A percentile compares a stretch with the other conserved stretches of the same genome.
Evolutionary conservation across 257 asterid genomes (phyloP).

Genomic region (Lycium barbarum): DNA sequence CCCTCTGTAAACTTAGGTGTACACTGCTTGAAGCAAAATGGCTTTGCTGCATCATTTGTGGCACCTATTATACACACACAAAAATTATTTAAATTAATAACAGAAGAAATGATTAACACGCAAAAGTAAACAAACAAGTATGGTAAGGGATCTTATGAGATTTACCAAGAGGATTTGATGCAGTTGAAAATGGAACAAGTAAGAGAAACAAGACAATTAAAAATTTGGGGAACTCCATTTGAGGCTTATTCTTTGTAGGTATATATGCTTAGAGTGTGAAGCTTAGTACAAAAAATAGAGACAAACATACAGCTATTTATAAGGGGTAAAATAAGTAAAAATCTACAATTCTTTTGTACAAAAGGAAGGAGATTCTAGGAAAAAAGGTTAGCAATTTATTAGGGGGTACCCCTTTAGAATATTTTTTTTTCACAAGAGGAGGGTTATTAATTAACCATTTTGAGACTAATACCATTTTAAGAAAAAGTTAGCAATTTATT

Average conservation of each 20-base stretch:
- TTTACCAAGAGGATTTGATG: not conserved
- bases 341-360: not conserved
- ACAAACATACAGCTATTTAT: not conserved
- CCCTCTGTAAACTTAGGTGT: not conserved
- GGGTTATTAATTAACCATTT: too few relatives aligned
- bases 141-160: not conserved
- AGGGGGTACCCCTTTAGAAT: not conserved
- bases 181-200: constrained; percentile 3
- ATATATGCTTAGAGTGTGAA: not conserved
- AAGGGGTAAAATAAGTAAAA: not conserved
- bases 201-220: not conserved
- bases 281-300: not conserved
- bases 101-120: too few relatives aligned
- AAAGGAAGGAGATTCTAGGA: not conserved
- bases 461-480: too few relatives aligned
- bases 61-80: not conserved
- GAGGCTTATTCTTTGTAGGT: not conserved
- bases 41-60: not conserved
- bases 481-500: too few relatives aligned
- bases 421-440: too few relatives aligned
- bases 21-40: not conserved
- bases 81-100: too few relatives aligned
- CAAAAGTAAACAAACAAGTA: too few relatives aligned
- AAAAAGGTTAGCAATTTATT: not conserved
- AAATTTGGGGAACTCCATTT: not conserved